Evolutionary conservation across 768 basidiomycete genomes (phyloP).

Genomic region (Hericium rajendrae): DNA sequence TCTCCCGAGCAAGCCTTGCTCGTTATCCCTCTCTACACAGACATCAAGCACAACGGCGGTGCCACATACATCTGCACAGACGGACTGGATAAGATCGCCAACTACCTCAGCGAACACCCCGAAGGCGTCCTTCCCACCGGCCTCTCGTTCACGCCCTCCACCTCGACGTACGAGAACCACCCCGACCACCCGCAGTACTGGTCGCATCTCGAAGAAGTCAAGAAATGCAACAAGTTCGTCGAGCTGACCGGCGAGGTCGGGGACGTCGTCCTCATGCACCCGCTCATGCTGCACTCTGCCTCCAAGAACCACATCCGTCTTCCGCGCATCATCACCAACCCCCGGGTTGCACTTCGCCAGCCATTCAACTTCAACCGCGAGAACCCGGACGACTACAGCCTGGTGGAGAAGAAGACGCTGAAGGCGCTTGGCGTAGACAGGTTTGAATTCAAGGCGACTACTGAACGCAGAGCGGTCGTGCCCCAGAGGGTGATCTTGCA

Average conservation of each 20-base stretch:
- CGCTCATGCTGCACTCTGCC: constrained; percentile 57
- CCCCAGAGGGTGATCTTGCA: constrained; percentile 36
- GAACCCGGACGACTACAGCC: constrained; percentile 37
- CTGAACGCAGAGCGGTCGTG: constrained; percentile 37
- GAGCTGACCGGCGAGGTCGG: constrained; percentile 52
- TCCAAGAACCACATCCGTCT: constrained; percentile 48
- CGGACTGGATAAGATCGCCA: constrained; percentile 39
- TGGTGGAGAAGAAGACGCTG: constrained; percentile 53
- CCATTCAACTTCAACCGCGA: constrained; percentile 45
- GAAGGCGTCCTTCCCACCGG: constrained; percentile 40
- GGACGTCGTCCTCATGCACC: constrained; percentile 57
- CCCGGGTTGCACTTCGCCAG: constrained; percentile 43
- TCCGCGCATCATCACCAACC: constrained; percentile 57
- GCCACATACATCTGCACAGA: constrained; percentile 54
- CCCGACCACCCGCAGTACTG: constrained; percentile 34
- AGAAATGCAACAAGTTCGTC: constrained; percentile 33
- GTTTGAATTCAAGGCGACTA: constrained; percentile 36
- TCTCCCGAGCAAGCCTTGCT: constrained; percentile 57
- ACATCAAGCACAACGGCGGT: constrained; percentile 45
- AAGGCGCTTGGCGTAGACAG: constrained; percentile 39
- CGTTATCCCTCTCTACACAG: constrained; percentile 51
- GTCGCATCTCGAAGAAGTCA: constrained; percentile 35
- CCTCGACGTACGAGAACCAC: constrained; percentile 24
- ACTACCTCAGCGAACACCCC: constrained; percentile 41
- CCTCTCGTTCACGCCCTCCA: constrained; percentile 38